A percentile compares a stretch with the other conserved stretches of the same genome.
Conservation (phyloP, 176 grass and related monocot genomes). For the Carex kokanica region DNA sequence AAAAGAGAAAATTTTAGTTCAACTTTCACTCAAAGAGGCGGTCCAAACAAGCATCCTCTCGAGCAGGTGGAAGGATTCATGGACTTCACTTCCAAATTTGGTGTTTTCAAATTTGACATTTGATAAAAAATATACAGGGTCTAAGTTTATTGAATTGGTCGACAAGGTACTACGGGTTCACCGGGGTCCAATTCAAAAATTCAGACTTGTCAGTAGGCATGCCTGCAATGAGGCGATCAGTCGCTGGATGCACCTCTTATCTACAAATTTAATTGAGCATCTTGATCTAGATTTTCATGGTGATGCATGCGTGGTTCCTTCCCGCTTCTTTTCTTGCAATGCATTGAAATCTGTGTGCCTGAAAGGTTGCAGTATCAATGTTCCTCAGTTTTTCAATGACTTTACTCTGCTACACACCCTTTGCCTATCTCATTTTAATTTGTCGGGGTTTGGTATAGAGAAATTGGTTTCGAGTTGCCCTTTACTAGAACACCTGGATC, state of each 20-base stretch:
- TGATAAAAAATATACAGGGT: too few species aligned
- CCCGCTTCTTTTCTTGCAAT: constrained; percentile 32
- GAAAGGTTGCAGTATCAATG: background rate
- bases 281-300: constrained; percentile 1
- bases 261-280: constrained; percentile 44
- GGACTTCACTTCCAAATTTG: constrained; percentile 23
- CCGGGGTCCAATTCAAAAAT: too few species aligned
- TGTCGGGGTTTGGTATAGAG: constrained; percentile 26
- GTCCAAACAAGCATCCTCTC: too few species aligned
- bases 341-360: constrained; percentile 25
- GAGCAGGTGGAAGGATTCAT: too few species aligned
- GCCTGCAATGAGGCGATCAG: too few species aligned
- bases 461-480: constrained; percentile 39
- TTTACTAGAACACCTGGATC: constrained; percentile 27
- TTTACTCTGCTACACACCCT: constrained; percentile 37
- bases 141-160: too few species aligned
- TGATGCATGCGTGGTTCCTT: constrained; percentile 24
- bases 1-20: too few species aligned
- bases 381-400: constrained; percentile 22
- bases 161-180: too few species aligned
- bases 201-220: too few species aligned
- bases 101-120: constrained; percentile 32
- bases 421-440: constrained; percentile 19
- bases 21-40: too few species aligned
- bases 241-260: background rate